Evolutionary conservation across 805 yeast genomes (phyloP), one percentile per base, ranked within the genome.

Genomic region (Candida qinlingensis): DNA sequence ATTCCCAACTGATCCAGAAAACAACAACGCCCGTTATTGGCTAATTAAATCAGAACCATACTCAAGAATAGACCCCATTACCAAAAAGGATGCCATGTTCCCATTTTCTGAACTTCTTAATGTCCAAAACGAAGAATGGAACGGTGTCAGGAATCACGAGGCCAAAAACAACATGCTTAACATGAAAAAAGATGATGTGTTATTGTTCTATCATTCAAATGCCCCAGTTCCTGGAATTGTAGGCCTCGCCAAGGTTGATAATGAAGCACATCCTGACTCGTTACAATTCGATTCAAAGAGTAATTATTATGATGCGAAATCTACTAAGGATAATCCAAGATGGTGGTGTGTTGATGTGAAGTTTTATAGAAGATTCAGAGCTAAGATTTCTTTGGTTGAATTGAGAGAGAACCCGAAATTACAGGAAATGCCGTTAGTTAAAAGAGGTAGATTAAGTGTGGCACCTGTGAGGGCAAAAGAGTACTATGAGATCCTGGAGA

Each of bases 261-360:
- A 57, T 7, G 65, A 58, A 35, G 71, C 74, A 7, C 65, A 63
- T 39, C 74, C 76, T 0, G 78, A 73, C 52, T 50, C 53, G 11
- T 53, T 64, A 33, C 78, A 73, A 36, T 73, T 72, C 50, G 75
- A 76, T 51, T 51, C 63, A 4, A 65, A 62, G 33, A 68, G 73
- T 35, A 68, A 74, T 4, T 76, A 79, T 52, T 79, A 62, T 54
- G 85, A 78, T 54, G 48, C 79, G 0, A 76, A 75, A 54, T 63
- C 77, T 0, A 60, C 69, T 1, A 44, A 41, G 27, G 74, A 70
- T 11, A 56, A 54, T 8, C 81, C 82, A 7, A 63, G 70, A 48
- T 79, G 85, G 85, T 77, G 79, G 73, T 77, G 80, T 62, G 80
- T 78, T 4, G 77, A 75, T 42, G 76, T 79, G 19, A 57, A 56